A percentile compares a stretch with the other conserved stretches of the same genome.
Conservation (phyloP, 768 basidiomycete genomes). For the Rhizopogon vesiculosus region DNA sequence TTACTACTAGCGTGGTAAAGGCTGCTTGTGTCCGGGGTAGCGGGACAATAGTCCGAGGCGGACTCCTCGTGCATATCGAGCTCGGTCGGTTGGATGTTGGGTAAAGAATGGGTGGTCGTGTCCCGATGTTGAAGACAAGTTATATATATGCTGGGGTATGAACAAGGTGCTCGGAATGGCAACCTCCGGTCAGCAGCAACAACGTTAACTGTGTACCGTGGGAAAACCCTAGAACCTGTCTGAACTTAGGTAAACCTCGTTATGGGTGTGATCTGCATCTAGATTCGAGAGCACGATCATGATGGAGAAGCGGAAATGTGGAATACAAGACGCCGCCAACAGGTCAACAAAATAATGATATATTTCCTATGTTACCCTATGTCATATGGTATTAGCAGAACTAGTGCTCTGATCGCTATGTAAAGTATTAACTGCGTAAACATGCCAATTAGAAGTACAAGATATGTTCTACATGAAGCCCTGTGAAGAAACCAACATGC, state of each 20-base stretch:
- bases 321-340: not conserved
- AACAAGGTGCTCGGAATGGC: slow-evolving; percentile 1
- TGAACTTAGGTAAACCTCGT: no score
- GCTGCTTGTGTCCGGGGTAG: slow-evolving; percentile 46
- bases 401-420: not conserved
- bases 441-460: slow-evolving; percentile 9
- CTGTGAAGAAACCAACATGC: slow-evolving; percentile 1
- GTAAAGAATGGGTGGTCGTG: not conserved
- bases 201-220: not conserved
- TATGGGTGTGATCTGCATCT: not conserved
- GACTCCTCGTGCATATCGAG: slow-evolving; percentile 19
- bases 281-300: no score
- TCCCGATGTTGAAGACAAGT: not conserved
- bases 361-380: not conserved
- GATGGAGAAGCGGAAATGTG: not conserved
- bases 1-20: slow-evolving; percentile 52
- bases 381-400: not conserved
- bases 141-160: slow-evolving; percentile 1
- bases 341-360: not conserved
- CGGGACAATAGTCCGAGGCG: slow-evolving; percentile 28
- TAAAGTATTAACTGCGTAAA: slow-evolving; percentile 9
- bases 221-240: not conserved
- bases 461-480: slow-evolving; percentile 13
- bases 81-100: not conserved
- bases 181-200: not conserved